These are phyloP conservation scores for Pythium guiyangense DNA, from an alignment of 352 stramenopile species.

Conservation along the genomic window DNA sequence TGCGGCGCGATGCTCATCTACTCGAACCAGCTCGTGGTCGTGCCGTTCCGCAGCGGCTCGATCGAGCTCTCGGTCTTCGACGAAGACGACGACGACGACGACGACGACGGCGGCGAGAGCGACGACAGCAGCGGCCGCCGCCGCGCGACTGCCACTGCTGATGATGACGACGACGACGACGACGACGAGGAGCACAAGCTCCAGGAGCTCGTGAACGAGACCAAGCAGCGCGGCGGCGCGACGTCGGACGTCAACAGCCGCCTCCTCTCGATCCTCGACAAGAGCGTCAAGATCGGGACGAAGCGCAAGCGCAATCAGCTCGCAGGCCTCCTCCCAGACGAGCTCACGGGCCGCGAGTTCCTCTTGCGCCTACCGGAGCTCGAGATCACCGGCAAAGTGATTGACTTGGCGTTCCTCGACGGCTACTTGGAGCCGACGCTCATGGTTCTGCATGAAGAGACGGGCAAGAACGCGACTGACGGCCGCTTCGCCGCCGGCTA, in stretches of 20 bases:
- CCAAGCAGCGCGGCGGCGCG: constrained; percentile 43
- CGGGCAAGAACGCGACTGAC: constrained; percentile 63
- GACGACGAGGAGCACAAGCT: constrained; percentile 80
- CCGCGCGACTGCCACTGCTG: constrained; percentile 2
- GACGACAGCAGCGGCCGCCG: constrained; percentile 4
- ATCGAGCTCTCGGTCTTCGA: constrained; percentile 80
- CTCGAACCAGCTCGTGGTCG: constrained; percentile 73
- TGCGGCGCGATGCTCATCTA: constrained; percentile 84
- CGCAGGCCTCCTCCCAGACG: constrained; percentile 60
- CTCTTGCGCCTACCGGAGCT: constrained; percentile 66
- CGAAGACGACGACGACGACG: constrained; percentile 68
- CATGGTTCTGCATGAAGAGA: constrained; percentile 86
- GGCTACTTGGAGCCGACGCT: constrained; percentile 84
- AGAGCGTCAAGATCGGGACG: constrained; percentile 75
- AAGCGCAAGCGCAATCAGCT: constrained; percentile 73
- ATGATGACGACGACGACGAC: constrained; percentile 67
- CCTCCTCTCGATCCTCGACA: constrained; percentile 60
- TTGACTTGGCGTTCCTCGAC: constrained; percentile 80
- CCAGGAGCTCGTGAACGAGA: constrained; percentile 70
- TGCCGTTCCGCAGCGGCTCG: constrained; percentile 75
- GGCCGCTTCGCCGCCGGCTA: constrained; percentile 66
- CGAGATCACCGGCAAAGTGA: constrained; percentile 71
- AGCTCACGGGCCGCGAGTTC: constrained; percentile 73
- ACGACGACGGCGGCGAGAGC: constrained; percentile 37
- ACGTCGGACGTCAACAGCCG: constrained; percentile 64